Base-by-base conservation (phyloP, 345 rosid species). In the Eucalyptus erythrocorys region DNA sequence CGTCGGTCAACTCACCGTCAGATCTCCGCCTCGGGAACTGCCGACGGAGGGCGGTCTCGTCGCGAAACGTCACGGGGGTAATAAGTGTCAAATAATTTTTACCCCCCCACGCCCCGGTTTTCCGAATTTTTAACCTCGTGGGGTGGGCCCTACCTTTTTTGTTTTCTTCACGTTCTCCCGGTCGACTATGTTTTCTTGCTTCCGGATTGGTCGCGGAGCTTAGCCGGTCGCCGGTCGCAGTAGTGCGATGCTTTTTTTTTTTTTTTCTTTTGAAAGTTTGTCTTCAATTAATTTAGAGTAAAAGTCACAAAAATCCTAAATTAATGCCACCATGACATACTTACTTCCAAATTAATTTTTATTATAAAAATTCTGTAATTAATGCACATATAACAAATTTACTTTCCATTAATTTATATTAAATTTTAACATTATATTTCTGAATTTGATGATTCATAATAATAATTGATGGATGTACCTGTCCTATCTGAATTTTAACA, bases 401-500 rank as follows among this genome's bases (percentile, higher is more conserved):
- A 21, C 10, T 51, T 0, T 51, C 0, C 0, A 0, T 51, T 51
- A 51, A 51, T 51, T 51, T 51, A 21, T 51, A 0, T 51, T 51
- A 21, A 51, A 51, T 51, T 51, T 51, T 51, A 51, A 0, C 26
- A 3, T 51, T 51, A 51, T 19, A 51, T 51, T 51, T 19, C 0
- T 17, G 2, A 48, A 51, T 51, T 19, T 19, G 0, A 51, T 51
- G 0, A 51, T 51, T 3, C 0, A 51, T 21, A 0, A 51, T 21
- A 0, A 51, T 21, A 51, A 51, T 51, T 8, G 10, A 51, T 2
- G 1, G 2, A 1, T 51, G 1, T 51, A 51, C 19, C 4, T 3
- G 1, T 7, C 1, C 4, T 51, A 51, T 51, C 0, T 16, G n/a
- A n/a, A n/a, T n/a, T n/a, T n/a, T n/a, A n/a, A n/a, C n/a, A n/a